Evolutionary conservation across 495 filamentous ascomycete genomes (phyloP).

Genomic region (Elasticomyces elasticus): DNA sequence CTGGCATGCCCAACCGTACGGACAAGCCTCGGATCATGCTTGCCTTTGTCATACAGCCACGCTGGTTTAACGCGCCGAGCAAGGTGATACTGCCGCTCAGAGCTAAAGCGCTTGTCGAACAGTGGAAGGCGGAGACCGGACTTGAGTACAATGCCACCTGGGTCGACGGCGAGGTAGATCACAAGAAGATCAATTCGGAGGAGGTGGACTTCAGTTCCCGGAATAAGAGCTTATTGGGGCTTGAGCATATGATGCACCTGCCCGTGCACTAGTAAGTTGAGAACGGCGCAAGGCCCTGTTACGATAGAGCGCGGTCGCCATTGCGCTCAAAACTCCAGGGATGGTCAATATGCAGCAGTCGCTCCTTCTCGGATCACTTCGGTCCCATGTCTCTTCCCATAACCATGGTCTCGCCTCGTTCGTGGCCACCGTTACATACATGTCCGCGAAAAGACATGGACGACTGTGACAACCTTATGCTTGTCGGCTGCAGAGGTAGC

Average conservation of each 20-base stretch:
- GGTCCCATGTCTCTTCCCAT: too few relatives aligned
- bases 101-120: constrained; percentile 11
- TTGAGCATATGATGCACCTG: constrained; percentile 14
- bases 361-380: too few relatives aligned
- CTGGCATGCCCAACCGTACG: constrained; percentile 48
- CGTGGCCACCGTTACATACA: too few relatives aligned
- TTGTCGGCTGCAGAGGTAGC: too few relatives aligned
- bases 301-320: too few relatives aligned
- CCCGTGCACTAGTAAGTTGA: constrained; percentile 5
- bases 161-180: constrained; percentile 20
- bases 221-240: constrained; percentile 9
- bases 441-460: too few relatives aligned
- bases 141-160: constrained; percentile 11
- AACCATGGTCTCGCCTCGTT: too few relatives aligned
- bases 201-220: constrained; percentile 16
- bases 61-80: constrained; percentile 14
- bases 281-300: too few relatives aligned
- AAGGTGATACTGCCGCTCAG: constrained; percentile 13
- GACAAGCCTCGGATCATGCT: constrained; percentile 46
- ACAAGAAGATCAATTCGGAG: constrained; percentile 13
- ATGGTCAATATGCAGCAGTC: too few relatives aligned
- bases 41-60: constrained; percentile 37
- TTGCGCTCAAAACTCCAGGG: too few relatives aligned
- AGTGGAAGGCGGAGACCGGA: constrained; percentile 14
- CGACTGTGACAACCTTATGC: too few relatives aligned